Conservation (phyloP, 257 asterid genomes). For the Fraxinus pennsylvanica region DNA sequence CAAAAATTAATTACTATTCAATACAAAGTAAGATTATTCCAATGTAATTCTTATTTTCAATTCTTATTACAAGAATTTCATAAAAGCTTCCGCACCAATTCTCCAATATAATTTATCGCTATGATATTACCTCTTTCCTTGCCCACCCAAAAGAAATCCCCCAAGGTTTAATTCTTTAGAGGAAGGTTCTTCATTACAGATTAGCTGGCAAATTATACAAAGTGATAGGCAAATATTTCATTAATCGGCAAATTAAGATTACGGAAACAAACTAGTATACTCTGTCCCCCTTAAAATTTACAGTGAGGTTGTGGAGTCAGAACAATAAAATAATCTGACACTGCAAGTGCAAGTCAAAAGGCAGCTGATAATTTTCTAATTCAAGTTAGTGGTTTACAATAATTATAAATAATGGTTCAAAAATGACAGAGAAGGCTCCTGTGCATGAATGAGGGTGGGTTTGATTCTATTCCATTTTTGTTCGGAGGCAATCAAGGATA, state of each 20-base stretch:
- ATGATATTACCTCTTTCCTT: not conserved
- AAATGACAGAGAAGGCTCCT: not conserved
- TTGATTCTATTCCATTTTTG: not conserved
- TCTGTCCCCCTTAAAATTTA: not conserved
- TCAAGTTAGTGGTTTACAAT: not conserved
- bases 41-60: too few relatives aligned
- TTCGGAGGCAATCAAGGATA: not conserved
- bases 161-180: not conserved
- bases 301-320: not conserved
- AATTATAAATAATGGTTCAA: not conserved
- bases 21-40: too few relatives aligned
- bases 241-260: not conserved
- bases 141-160: not conserved
- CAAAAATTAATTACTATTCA: too few relatives aligned
- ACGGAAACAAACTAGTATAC: not conserved
- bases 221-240: not conserved
- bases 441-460: not conserved
- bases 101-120: not conserved
- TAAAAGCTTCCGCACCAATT: not conserved
- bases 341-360: not conserved
- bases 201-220: not conserved
- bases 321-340: not conserved
- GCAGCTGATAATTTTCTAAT: not conserved
- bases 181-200: not conserved
- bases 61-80: too few relatives aligned